Evolutionary conservation across 1,284 basidiomycete species (phyloP), one percentile per base, ranked within the genome.

Genomic region (Sanghuangporus sanghuang): DNA sequence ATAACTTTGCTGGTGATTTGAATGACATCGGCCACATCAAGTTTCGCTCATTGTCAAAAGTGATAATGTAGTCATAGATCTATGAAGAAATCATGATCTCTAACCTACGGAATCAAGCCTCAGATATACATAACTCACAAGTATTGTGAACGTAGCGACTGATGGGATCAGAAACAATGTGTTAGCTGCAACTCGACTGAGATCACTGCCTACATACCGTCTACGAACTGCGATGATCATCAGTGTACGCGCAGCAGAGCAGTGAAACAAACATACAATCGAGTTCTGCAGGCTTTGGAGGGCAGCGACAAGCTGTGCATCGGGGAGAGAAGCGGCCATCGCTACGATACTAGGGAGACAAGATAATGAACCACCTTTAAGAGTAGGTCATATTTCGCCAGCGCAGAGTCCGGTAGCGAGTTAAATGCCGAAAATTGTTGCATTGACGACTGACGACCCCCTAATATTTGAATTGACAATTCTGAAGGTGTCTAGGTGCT

Each of bases 1-100:
- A 38, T 11, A 54, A 8, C 36, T 54, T 54, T 14, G 52, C 21
- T 18, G 52, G 52, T 14, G 52, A 54, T 54, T 54, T 54, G 52
- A 54, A 54, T 54, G 52, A 38, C 52, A 54, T 54, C 11, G 52
- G 52, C 52, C 52, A 54, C 36, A 54, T 54, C 27, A 54, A 21
- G 18, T 38, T 14, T 21, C 23, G 9, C 18, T 54, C 52, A 8
- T 32, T 16, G 52, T 18, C 35, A 7, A 54, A 16, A 14, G 52
- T 54, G 18, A 54, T 54, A 11, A 54, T 11, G 18, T 54, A 54
- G 35, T 54, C 52, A 32, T 54, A 54, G 27, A 54, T 54, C 52
- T 54, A 49, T 44, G 27, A 32, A 32, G 3, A 18, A 44, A 18
- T 44, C n/a, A 44, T 4, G 18, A 44, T 44, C 14, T 44, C 14